A percentile compares a stretch with the other conserved stretches of the same genome.
Conservation (phyloP, 805 yeast genomes). For the Priceomyces castillae region DNA sequence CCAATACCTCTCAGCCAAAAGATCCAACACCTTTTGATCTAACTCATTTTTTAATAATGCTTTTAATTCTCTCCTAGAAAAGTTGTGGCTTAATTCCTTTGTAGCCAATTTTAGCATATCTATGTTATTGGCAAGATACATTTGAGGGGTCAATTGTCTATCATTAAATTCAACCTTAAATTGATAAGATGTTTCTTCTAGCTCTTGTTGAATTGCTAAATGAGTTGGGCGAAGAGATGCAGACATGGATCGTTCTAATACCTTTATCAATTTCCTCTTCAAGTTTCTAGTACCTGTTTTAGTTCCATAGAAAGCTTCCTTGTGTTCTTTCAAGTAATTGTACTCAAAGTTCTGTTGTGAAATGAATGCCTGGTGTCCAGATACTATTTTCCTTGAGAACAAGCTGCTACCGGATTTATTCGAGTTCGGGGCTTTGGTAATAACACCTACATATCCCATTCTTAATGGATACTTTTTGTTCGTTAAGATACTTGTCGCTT, state of each 20-base stretch:
- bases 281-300: slow-evolving; percentile 72
- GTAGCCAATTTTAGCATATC: slow-evolving; percentile 83
- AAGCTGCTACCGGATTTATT: slow-evolving; percentile 23
- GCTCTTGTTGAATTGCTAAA: slow-evolving; percentile 77
- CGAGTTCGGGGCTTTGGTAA: slow-evolving; percentile 69
- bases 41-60: slow-evolving; percentile 76
- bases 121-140: slow-evolving; percentile 87
- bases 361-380: slow-evolving; percentile 60
- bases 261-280: slow-evolving; percentile 78
- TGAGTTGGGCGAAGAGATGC: slow-evolving; percentile 85
- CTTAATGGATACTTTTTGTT: slow-evolving; percentile 84
- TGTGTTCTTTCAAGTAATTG: slow-evolving; percentile 61
- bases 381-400: slow-evolving; percentile 44
- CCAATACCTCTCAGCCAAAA: slow-evolving; percentile 92
- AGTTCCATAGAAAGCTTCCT: slow-evolving; percentile 58
- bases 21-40: slow-evolving; percentile 85
- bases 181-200: slow-evolving; percentile 88
- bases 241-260: slow-evolving; percentile 90
- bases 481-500: slow-evolving; percentile 64
- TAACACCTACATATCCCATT: slow-evolving; percentile 99
- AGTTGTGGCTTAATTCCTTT: slow-evolving; percentile 79
- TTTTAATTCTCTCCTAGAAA: slow-evolving; percentile 79
- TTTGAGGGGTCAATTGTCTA: slow-evolving; percentile 88
- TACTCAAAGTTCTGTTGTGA: slow-evolving; percentile 61
- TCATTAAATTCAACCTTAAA: slow-evolving; percentile 97